Evolutionary conservation across 2,329 filamentous ascomycete genomes (phyloP), one percentile per base, ranked within the genome.

Genomic region (Davidsoniella eucalypti): DNA sequence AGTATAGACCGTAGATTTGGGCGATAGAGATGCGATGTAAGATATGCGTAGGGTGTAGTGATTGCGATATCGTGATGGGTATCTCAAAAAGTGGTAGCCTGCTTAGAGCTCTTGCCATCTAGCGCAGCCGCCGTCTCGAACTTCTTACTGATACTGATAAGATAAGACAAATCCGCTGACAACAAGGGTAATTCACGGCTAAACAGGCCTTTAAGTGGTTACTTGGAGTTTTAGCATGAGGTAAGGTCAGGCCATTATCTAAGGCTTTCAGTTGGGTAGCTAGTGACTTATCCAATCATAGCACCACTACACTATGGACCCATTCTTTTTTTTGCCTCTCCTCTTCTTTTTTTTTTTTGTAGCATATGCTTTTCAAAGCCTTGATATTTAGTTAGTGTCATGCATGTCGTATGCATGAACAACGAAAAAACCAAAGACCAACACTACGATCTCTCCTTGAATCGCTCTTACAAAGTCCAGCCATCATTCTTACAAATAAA

Each of bases 121-220:
- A 43, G 41, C 41, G 25, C n/a, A 14, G 14, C 18, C 9, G 14
- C 18, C 9, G 39, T 21, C 39, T 23, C 5, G 16, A 41, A 10
- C 17, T 29, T 46, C 21, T 23, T 36, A 12, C 14, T 17, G 44
- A 46, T 46, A 46, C 23, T 17, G 44, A 46, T 46, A 46, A 46
- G 44, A 46, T 46, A 46, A 46, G 23, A 41, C 29, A 33, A 10
- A 23, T 23, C 21, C 21, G 21, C 21, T 23, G 21, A 33, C 29
- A 33, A 12, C 29, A 33, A 33, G 29, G 29, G 29, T 33, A 33
- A 33, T 33, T 12, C 3, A 33, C 29, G 29, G 29, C 29, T 33
- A 33, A 33, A 33, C 43, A 44, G 43, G 43, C 43, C 43, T 44
- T 44, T 44, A 44, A 45, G 23, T 36, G 23, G 9, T 14, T 14